Evolutionary conservation across 1,284 basidiomycete species (phyloP), one percentile per base, ranked within the genome.

Genomic region (Cryptococcus floricola): DNA sequence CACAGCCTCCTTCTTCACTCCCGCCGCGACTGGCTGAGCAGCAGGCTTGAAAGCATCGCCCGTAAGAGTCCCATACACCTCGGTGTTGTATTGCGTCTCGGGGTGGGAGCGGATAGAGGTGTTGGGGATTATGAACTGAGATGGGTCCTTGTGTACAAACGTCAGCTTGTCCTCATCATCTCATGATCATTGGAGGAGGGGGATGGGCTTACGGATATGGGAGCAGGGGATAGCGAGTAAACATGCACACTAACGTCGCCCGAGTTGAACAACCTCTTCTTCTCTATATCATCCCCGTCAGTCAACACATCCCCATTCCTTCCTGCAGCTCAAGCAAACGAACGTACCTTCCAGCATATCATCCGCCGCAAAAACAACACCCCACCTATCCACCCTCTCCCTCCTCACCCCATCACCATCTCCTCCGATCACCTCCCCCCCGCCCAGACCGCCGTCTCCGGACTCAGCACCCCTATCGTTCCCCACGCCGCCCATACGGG

Each of bases 311-410:
- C 39, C 4, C 39, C 27, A 39, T 23, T 23, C 23, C 23, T 23
- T 23, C 23, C 23, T 23, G 2, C 31, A 14, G 46, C 38, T 38
- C 51, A 25, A 37, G 23, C 10, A 25, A 44, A 43, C 9, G 39
- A 18, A 58, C 67, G 55, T 53, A 75, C 73, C 67, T n/a, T 73
- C 69, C n/a, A 75, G 49, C 0, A 23, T 55, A 10, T 70, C 66
- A n/a, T 50, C 51, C 10, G 52, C 57, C 5, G 68, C 67, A 48
- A 75, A 49, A 1, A 75, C 70, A 13, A 73, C 66, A 8, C 74
- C 74, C 68, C 67, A 70, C 28, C 67, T 61, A 12, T 50, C 6
- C 16, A 72, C 65, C 34, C 61, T 52, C 46, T 71, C 67, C 9
- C 53, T 46, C 13, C 18, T 27, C 39, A 54, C 45, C 37, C 57